These are phyloP conservation scores for Hypholoma fasciculare DNA, from an alignment of 768 basidiomycete species.

Conservation along the genomic window DNA sequence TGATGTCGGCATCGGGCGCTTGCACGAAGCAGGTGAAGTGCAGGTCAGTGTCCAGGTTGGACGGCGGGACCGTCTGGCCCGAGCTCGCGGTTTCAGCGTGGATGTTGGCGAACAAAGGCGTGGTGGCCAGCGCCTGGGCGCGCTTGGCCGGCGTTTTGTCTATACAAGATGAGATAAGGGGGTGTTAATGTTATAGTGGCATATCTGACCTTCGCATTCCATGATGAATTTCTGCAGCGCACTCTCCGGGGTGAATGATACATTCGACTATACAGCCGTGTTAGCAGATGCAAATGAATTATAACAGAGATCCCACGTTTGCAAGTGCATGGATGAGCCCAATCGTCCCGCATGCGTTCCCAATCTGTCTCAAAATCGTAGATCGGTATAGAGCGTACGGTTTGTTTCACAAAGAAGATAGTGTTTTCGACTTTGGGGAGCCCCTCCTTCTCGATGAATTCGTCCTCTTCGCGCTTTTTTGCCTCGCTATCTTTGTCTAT, in stretches of 20 bases:
- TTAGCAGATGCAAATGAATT: neutral
- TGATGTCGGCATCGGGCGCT: conserved; percentile 47
- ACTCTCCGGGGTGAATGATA: conserved; percentile 55
- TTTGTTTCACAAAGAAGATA: conserved; percentile 90
- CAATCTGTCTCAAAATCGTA: conserved; percentile 42
- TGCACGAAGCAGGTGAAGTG: conserved; percentile 90
- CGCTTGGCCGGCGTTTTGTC: conserved; percentile 73
- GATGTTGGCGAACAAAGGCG: conserved; percentile 74
- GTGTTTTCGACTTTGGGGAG: conserved; percentile 55
- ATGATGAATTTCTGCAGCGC: conserved; percentile 68
- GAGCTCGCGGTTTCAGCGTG: conserved; percentile 68
- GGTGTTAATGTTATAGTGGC: neutral
- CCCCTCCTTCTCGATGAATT: conserved; percentile 44
- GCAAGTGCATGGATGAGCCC: conserved; percentile 80
- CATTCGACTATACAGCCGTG: conserved; percentile 44
- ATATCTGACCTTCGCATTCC: conserved; percentile 53
- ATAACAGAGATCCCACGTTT: conserved; percentile 54
- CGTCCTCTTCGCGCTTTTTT: conserved; percentile 61
- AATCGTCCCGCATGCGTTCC: conserved; percentile 88
- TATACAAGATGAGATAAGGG: conserved; percentile 21
- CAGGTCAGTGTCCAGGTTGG: conserved; percentile 67
- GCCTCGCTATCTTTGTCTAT: conserved; percentile 46
- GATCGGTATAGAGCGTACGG: conserved; percentile 42
- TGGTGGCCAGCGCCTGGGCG: conserved; percentile 72
- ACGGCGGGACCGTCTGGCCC: conserved; percentile 57